A percentile compares a stretch with the other conserved stretches of the same genome.
Conservation (phyloP, 1,284 basidiomycete genomes). For the Ceratobasidium sp. region DNA sequence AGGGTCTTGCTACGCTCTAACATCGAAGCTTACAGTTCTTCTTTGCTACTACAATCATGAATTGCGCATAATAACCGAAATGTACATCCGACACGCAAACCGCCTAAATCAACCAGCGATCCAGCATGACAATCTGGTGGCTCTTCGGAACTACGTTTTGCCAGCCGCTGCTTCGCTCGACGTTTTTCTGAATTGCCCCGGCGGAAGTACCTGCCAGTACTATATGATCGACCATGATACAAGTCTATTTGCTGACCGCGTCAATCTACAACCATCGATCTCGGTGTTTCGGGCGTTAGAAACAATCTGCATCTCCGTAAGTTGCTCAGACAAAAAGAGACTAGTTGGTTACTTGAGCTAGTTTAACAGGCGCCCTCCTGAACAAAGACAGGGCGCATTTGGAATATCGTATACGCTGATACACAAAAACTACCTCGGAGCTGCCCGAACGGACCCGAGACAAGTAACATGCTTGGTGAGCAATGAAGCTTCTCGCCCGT, state of each 20-base stretch:
- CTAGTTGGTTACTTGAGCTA: too few relatives aligned
- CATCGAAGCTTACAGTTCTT: neutral
- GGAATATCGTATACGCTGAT: conserved; percentile 45
- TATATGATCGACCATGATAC: conserved; percentile 30
- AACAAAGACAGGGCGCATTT: conserved; percentile 44
- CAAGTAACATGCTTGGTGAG: conserved; percentile 35
- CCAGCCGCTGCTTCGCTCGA: conserved; percentile 17
- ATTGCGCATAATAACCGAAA: conserved; percentile 1
- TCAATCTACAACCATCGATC: conserved; percentile 14
- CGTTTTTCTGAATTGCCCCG: conserved; percentile 26
- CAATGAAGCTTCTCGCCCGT: neutral
- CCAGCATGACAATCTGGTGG: neutral
- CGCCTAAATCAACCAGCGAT: neutral
- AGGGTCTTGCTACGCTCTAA: too few relatives aligned
- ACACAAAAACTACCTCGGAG: conserved; percentile 13
- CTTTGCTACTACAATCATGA: conserved; percentile 1
- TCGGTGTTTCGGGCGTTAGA: conserved; percentile 23
- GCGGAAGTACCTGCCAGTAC: conserved; percentile 26
- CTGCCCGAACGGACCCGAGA: conserved; percentile 31
- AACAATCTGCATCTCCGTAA: conserved; percentile 11
- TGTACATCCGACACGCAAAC: conserved; percentile 5
- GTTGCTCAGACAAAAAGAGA: too few relatives aligned
- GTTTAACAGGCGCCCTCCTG: conserved; percentile 37
- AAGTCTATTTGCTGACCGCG: conserved; percentile 27
- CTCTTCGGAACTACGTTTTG: conserved; percentile 4